Evolutionary conservation across 2,329 filamentous ascomycete species (phyloP).

Genomic region (Fonsecaea erecta): DNA sequence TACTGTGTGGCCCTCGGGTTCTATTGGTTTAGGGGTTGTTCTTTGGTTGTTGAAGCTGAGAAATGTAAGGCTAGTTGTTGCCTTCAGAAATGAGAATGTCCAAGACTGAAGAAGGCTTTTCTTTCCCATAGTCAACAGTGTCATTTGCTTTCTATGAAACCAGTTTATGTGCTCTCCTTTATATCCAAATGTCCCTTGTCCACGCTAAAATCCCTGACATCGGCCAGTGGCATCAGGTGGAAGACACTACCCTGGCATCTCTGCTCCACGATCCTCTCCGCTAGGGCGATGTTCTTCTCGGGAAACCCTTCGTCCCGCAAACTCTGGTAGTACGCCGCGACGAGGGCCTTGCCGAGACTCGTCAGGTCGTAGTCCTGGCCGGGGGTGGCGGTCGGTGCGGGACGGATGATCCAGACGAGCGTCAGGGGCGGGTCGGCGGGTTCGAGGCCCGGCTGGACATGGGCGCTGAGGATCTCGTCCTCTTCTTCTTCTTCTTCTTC

Average conservation of each 20-base stretch:
- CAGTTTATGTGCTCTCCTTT: background rate
- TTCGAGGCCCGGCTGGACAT: constrained; percentile 36
- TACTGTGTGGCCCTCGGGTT: background rate
- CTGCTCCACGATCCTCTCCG: constrained; percentile 31
- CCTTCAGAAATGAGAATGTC: background rate
- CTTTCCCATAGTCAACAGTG: background rate
- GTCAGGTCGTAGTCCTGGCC: constrained; percentile 22
- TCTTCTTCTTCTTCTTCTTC: background rate
- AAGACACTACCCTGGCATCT: constrained; percentile 27
- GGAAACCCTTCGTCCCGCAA: constrained; percentile 37
- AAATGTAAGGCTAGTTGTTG: background rate
- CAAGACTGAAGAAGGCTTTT: background rate
- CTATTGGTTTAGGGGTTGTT: background rate
- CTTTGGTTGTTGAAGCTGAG: background rate
- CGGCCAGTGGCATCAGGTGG: constrained; percentile 26
- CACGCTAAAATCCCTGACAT: constrained; percentile 25
- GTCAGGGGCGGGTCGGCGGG: constrained; percentile 31
- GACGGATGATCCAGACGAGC: constrained; percentile 34
- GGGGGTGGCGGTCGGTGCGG: constrained; percentile 24
- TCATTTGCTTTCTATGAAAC: background rate
- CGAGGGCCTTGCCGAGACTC: constrained; percentile 24
- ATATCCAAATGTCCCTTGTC: constrained; percentile 18
- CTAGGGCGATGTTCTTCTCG: constrained; percentile 31
- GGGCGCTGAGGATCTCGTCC: constrained; percentile 27
- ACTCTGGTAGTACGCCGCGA: constrained; percentile 36